Base-by-base conservation (phyloP, 176 grass and related monocot genomes). In the Tuctoria greenei region DNA sequence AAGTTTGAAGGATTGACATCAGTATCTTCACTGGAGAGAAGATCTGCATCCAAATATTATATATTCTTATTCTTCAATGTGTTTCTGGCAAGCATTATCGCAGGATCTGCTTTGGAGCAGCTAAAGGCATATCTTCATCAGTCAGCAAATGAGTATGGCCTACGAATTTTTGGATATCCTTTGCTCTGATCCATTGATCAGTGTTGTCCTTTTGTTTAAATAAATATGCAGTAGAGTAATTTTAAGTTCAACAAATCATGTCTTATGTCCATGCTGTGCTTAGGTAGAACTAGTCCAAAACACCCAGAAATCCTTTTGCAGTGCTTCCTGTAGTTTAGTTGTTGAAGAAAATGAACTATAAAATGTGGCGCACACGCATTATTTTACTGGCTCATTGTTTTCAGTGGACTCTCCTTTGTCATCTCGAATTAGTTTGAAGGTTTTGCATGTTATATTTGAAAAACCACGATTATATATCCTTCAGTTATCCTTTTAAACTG, bases 1-100 rank as follows among this genome's bases (percentile, higher is more conserved):
- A 99, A 99, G 81, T 75, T 95, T 67, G 92, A 99, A 88, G 96
- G 96, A 75, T 80, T 84, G 86, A 76, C 81, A 71, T 90, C 88
- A 52, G 81, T 92, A 54, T 99, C 96, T 77, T 71, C 82, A 34
- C 57, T 99, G 34, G 92, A 99, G 81, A 95, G 95, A 75, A 95
- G 88, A 90, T 82, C 89, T 77, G 96, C 96, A 24, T 88, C 79
- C 27, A 99, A 92, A 41, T 99, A 90, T 55, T 99, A 95, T 71
- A 81, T 99, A 47, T 99, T 99, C 89, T 74, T 99, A 68, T 74
- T 99, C 59, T 60, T 99, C 49, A 99, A 90, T 71, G 96, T 99
- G 61, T 95, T 99, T 74, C 70, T 99, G 34, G 82, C 69, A 71
- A 99, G 89, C 79, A 81, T 95, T 41, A 86, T 95, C 14, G 40